A percentile compares a stretch with the other conserved stretches of the same genome.
Evolutionary conservation across 2,329 filamentous ascomycete genomes (phyloP).

Genomic region (Catunica adiposa): DNA sequence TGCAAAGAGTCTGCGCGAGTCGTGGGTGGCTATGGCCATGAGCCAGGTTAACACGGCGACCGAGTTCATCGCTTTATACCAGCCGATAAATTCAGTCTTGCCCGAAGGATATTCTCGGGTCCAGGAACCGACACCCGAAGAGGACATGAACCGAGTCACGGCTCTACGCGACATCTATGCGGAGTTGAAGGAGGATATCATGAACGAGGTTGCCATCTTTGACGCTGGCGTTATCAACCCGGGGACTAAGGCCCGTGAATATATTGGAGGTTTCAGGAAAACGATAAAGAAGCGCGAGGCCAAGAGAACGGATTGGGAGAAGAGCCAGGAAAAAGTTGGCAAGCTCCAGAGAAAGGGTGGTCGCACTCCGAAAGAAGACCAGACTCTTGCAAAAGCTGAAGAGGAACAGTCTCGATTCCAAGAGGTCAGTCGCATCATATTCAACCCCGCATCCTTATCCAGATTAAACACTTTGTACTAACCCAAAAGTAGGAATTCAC

Average conservation of each 20-base stretch:
- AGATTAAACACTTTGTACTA: no score
- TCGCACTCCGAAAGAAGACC: slow-evolving; percentile 57
- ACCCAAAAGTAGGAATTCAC: slow-evolving; percentile 46
- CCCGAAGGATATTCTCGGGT: slow-evolving; percentile 25
- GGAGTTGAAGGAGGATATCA: slow-evolving; percentile 54
- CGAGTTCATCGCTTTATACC: slow-evolving; percentile 58
- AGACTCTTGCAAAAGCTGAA: slow-evolving; percentile 53
- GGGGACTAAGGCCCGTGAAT: slow-evolving; percentile 50
- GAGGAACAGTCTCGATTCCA: slow-evolving; percentile 47
- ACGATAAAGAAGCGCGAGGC: slow-evolving; percentile 75
- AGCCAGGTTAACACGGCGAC: slow-evolving; percentile 50
- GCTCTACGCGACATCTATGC: slow-evolving; percentile 50
- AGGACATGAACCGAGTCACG: slow-evolving; percentile 46
- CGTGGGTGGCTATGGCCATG: slow-evolving; percentile 56
- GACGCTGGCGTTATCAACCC: slow-evolving; percentile 54
- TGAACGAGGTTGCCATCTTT: slow-evolving; percentile 54
- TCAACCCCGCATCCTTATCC: not conserved
- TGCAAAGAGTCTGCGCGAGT: slow-evolving; percentile 59
- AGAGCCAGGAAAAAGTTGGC: slow-evolving; percentile 54
- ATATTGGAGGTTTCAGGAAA: slow-evolving; percentile 57
- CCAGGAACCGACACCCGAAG: slow-evolving; percentile 36
- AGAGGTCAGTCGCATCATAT: slow-evolving; percentile 32
- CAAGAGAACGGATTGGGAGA: slow-evolving; percentile 66
- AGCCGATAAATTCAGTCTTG: slow-evolving; percentile 53
- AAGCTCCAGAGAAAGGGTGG: slow-evolving; percentile 53